Percentiles rank a stretch among this genome's conserved stretches.
Conservation (phyloP, 2,329 filamentous ascomycete genomes). For the Pseudonectria foliicola region DNA sequence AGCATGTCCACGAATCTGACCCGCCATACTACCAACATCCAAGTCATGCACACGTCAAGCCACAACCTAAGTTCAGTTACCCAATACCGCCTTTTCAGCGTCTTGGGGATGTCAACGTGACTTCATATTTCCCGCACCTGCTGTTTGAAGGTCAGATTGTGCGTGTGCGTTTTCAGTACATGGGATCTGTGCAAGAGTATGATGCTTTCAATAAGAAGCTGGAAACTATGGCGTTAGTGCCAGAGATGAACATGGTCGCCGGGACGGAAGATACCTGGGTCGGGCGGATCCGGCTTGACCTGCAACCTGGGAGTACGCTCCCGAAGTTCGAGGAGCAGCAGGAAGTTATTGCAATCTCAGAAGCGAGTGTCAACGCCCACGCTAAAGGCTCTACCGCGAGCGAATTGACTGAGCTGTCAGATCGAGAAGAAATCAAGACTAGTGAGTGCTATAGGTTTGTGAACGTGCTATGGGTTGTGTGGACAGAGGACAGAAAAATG, state of each 20-base stretch:
- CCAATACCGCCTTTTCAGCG: slow-evolving; percentile 2
- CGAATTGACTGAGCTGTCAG: not conserved
- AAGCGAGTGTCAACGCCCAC: not conserved
- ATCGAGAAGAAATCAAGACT: slow-evolving; percentile 1
- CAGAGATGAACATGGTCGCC: slow-evolving; percentile 4
- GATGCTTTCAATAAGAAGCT: slow-evolving; percentile 1
- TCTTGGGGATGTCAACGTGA: not conserved
- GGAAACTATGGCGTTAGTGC: not conserved
- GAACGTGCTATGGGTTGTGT: slow-evolving; percentile 6
- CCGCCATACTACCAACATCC: slow-evolving; percentile 4
- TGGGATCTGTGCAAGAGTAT: not conserved
- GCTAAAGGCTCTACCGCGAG: not conserved
- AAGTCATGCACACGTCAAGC: not conserved
- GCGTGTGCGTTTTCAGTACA: slow-evolving; percentile 1
- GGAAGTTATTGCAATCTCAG: slow-evolving; percentile 5
- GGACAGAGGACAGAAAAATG: slow-evolving; percentile 1
- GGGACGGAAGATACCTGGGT: not conserved
- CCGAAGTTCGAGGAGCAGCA: not conserved
- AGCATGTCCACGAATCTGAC: slow-evolving; percentile 1
- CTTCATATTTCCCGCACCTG: slow-evolving; percentile 1
- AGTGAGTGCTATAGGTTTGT: slow-evolving; percentile 1
- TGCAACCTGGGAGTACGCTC: slow-evolving; percentile 1
- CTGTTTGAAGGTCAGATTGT: slow-evolving; percentile 3
- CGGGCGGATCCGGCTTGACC: slow-evolving; percentile 3
- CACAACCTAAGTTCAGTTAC: slow-evolving; percentile 2